Conservation (phyloP, 2,329 filamentous ascomycete species). For the Colletotrichum scovillei region DNA sequence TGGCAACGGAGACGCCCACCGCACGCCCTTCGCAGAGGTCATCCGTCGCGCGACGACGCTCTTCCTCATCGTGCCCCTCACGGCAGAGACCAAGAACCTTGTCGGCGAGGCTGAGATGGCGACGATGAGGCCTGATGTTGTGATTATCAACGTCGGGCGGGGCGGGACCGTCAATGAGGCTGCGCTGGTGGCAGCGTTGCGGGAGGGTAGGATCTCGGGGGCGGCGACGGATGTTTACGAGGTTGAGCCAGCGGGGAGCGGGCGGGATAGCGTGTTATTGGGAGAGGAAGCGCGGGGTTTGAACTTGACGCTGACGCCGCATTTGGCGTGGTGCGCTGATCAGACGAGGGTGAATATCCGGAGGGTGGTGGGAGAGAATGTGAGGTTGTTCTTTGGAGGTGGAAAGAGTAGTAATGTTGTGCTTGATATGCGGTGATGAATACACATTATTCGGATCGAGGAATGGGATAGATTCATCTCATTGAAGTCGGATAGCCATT, state of each 20-base stretch:
- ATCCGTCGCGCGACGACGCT: constrained; percentile 39
- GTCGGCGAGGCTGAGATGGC: constrained; percentile 36
- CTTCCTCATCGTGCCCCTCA: constrained; percentile 41
- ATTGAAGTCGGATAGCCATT: not conserved
- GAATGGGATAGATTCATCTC: not conserved
- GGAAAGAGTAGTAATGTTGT: constrained; percentile 30
- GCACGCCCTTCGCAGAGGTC: constrained; percentile 38
- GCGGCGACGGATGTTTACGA: constrained; percentile 49
- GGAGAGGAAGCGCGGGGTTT: constrained; percentile 34
- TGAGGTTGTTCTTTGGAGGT: constrained; percentile 23
- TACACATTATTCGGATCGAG: not conserved
- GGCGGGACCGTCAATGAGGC: constrained; percentile 49
- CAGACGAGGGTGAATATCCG: constrained; percentile 34
- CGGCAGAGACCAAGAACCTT: constrained; percentile 37
- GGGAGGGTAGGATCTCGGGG: constrained; percentile 44
- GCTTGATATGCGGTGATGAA: constrained; percentile 19
- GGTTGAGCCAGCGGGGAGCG: constrained; percentile 39
- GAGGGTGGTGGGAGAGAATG: constrained; percentile 33
- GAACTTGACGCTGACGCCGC: constrained; percentile 47
- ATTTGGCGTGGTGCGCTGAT: constrained; percentile 39
- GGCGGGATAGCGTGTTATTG: constrained; percentile 31
- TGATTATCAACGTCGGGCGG: constrained; percentile 44
- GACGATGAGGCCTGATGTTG: constrained; percentile 39
- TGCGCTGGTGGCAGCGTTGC: constrained; percentile 45
- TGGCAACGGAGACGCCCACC: not conserved